These are phyloP conservation scores for Ceratobasidium sp. DNA, from an alignment of 1,284 basidiomycete genomes.

Conservation along the genomic window DNA sequence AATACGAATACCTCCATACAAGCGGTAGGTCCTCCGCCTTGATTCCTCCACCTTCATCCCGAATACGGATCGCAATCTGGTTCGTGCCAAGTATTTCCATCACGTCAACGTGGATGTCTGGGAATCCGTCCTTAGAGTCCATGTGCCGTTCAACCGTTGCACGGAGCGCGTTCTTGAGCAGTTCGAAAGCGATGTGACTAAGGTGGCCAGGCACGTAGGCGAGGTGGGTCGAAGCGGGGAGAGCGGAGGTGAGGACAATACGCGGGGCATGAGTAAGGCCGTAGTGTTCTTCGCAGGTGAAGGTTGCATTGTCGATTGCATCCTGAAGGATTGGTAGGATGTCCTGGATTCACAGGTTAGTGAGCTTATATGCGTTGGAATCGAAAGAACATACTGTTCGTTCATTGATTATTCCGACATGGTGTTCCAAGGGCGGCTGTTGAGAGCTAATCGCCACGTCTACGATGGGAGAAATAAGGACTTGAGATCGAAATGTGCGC, in stretches of 20 bases:
- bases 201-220: conserved; percentile 40
- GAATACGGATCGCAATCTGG: conserved; percentile 37
- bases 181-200: conserved; percentile 36
- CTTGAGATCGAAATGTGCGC: neutral
- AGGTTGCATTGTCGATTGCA: conserved; percentile 37
- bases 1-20: conserved; percentile 44
- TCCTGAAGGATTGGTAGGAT: conserved; percentile 28
- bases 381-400: conserved; percentile 21
- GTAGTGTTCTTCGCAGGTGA: conserved; percentile 43
- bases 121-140: conserved; percentile 34
- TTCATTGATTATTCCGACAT: conserved; percentile 42
- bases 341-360: conserved; percentile 7
- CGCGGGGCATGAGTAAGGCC: conserved; percentile 28
- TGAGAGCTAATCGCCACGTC: conserved; percentile 36
- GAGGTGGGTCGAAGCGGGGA: conserved; percentile 2
- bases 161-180: conserved; percentile 39
- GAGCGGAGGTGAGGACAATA: conserved; percentile 7
- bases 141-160: conserved; percentile 30
- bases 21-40: conserved; percentile 23
- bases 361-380: neutral
- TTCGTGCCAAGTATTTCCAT: conserved; percentile 36
- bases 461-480: neutral
- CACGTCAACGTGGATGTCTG: conserved; percentile 34
- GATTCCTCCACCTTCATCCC: conserved; percentile 42
- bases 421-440: conserved; percentile 35